phyloP scores from a whole-genome alignment of 768 basidiomycete species.

The Lactarius vividus region DNA sequence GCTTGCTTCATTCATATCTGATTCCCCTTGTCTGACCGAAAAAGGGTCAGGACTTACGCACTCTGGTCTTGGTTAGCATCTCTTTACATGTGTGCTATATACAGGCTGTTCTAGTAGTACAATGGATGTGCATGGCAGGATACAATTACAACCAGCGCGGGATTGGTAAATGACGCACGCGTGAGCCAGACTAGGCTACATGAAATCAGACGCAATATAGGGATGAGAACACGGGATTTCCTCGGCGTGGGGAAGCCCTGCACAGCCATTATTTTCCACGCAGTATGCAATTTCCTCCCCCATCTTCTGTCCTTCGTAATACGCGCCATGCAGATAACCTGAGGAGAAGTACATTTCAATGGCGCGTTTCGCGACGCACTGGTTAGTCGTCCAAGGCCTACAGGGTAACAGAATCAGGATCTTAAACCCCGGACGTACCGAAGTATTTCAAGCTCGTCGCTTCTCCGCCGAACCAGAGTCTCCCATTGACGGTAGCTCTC shows the following conservation, averaged over 20 bases:
- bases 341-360: background rate
- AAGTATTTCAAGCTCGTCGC: slow-evolving; percentile 56
- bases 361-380: background rate
- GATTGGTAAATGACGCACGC: background rate
- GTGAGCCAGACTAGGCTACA: background rate
- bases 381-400: slow-evolving; percentile 7
- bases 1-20: background rate
- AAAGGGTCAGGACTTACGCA: background rate
- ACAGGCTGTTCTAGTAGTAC: background rate
- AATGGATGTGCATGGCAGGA: background rate
- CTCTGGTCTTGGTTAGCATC: background rate
- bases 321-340: slow-evolving; percentile 38
- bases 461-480: slow-evolving; percentile 64
- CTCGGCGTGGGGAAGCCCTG: slow-evolving; percentile 26
- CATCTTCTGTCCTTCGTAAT: slow-evolving; percentile 35
- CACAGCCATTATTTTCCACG: slow-evolving; percentile 28
- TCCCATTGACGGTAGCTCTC: slow-evolving; percentile 47
- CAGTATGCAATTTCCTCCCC: slow-evolving; percentile 33
- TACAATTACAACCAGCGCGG: background rate
- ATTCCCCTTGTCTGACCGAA: background rate
- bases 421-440: slow-evolving; percentile 39
- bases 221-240: slow-evolving; percentile 30
- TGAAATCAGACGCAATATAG: slow-evolving; percentile 26
- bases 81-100: background rate
- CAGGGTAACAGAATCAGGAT: background rate